Evolutionary conservation across 441 rosid genomes (phyloP), one percentile per base, ranked within the genome.

Genomic region (Breynia disticha): DNA sequence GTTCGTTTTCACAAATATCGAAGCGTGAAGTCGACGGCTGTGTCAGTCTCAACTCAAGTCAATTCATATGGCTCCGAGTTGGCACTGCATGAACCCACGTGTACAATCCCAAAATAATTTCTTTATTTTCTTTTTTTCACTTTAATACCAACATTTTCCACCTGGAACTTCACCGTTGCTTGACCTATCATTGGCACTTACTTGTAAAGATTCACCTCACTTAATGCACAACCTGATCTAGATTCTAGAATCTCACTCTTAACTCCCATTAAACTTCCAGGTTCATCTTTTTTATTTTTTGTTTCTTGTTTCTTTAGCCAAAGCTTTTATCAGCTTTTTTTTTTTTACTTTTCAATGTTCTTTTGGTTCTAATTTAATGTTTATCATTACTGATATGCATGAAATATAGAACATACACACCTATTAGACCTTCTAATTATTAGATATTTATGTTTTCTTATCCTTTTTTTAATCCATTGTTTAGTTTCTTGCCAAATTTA

Each of bases 211-310:
- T n/a, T n/a, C n/a, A 28, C 8, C 35, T 9, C 8, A 28, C 8
- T 28, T 28, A 28, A n/a, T n/a, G n/a, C 35, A 28, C 35, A 28
- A 28, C 35, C 35, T 28, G 35, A 28, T 28, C 35, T 1, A 28
- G 35, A 28, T 28, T 28, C 35, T 28, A 28, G 35, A 28, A 28
- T 28, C 35, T 28, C 35, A 3, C 35, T 51, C 20, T 8, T 1
- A 15, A 24, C 35, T 51, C 42, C 19, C 3, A 10, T 28, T 8
- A 46, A 16, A 38, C 17, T 50, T 52, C 54, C 61, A 38, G 70
- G 43, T 46, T 46, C 20, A 32, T 22, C 46, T 48, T 51, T 28
- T 44, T 2, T 53, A 42, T 41, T 32, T 38, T 0, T 8, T 13
- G n/a, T n/a, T n/a, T n/a, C n/a, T n/a, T n/a, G n/a, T n/a, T 52